Conservation (phyloP, 306 rosid genomes). For the Fagus crenata region DNA sequence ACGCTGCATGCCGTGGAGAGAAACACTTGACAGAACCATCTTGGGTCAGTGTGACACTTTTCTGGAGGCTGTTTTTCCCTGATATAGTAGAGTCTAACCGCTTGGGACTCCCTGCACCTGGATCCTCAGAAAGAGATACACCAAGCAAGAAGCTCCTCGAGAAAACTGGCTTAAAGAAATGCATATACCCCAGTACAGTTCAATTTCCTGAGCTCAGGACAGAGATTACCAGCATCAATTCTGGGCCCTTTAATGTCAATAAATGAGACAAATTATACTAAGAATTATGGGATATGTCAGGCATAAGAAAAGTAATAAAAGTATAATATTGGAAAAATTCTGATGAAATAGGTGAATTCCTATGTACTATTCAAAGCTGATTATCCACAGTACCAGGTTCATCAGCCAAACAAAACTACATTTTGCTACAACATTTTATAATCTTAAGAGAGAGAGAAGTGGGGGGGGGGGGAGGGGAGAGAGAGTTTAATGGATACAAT, state of each 20-base stretch:
- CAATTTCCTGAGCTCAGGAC: constrained; percentile 31
- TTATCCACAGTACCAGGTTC: neutral
- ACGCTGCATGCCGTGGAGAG: constrained; percentile 55
- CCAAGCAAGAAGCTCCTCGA: constrained; percentile 54
- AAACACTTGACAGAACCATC: constrained; percentile 47
- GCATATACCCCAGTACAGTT: constrained; percentile 40
- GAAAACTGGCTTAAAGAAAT: constrained; percentile 36
- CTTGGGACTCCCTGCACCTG: constrained; percentile 28
- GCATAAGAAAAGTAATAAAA: no score
- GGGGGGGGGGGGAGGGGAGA: no score
- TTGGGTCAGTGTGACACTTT: constrained; percentile 46
- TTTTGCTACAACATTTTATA: neutral
- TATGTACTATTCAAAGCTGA: neutral
- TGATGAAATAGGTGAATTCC: neutral
- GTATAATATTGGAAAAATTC: neutral
- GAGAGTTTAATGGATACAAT: neutral
- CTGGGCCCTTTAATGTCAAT: neutral
- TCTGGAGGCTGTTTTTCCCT: constrained; percentile 46
- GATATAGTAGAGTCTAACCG: constrained; percentile 43
- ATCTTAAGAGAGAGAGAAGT: neutral
- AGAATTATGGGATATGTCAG: neutral
- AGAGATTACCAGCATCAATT: neutral
- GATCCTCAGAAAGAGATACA: constrained; percentile 36
- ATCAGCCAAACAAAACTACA: neutral
- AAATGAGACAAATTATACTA: neutral